A percentile compares a stretch with the other conserved stretches of the same genome.
Conservation (phyloP, 768 basidiomycete genomes). For the Tephrocybe sp. region DNA sequence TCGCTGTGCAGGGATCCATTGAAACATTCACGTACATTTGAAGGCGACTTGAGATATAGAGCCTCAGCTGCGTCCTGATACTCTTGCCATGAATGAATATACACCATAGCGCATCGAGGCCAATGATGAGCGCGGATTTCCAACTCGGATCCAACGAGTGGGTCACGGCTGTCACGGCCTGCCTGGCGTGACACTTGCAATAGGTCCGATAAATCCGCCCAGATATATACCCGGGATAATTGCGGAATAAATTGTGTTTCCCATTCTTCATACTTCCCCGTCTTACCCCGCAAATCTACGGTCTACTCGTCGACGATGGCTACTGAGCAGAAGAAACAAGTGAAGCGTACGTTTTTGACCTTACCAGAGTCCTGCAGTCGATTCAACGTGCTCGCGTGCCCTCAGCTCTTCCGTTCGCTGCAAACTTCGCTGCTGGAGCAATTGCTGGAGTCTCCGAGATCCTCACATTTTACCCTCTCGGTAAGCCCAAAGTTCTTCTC, state of each 20-base stretch:
- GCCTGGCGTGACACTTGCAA: slow-evolving; percentile 8
- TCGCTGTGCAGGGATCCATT: not conserved
- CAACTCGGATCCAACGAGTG: no score
- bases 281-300: not conserved
- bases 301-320: slow-evolving; percentile 18
- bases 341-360: slow-evolving; percentile 16
- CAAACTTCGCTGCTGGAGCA: slow-evolving; percentile 93
- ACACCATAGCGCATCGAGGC: slow-evolving; percentile 72
- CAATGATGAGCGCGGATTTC: slow-evolving; percentile 20
- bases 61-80: slow-evolving; percentile 88
- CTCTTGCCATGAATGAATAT: slow-evolving; percentile 88
- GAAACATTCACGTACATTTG: slow-evolving; percentile 50
- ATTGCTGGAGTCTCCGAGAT: slow-evolving; percentile 91
- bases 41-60: slow-evolving; percentile 79
- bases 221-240: slow-evolving; percentile 7
- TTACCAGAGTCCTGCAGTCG: not conserved
- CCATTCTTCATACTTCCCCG: slow-evolving; percentile 1
- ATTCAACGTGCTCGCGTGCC: slow-evolving; percentile 7
- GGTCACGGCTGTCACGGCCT: slow-evolving; percentile 22
- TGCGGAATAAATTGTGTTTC: slow-evolving; percentile 7
- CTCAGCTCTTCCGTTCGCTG: slow-evolving; percentile 78
- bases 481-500: slow-evolving; percentile 43
- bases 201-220: slow-evolving; percentile 23
- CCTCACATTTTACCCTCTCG: slow-evolving; percentile 86
- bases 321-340: slow-evolving; percentile 30